Percentiles rank a stretch among this genome's conserved stretches.
Evolutionary conservation across 2,329 filamentous ascomycete genomes (phyloP).

Genomic region (Xylaria hypoxylon): DNA sequence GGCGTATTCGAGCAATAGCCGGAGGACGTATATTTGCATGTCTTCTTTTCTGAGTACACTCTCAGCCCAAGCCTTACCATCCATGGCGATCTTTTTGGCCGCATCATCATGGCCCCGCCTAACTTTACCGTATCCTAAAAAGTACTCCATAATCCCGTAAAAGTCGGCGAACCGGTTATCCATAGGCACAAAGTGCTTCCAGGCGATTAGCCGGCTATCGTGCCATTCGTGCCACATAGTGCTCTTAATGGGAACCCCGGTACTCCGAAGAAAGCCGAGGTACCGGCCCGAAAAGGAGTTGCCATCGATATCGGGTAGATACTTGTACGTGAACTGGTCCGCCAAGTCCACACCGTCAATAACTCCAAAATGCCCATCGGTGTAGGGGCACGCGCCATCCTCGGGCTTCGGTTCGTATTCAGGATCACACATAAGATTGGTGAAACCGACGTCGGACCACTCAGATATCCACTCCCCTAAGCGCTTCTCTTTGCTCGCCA

Average conservation of each 20-base stretch:
- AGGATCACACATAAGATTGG: conserved; percentile 64
- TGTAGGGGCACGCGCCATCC: conserved; percentile 60
- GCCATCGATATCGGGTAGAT: conserved; percentile 81
- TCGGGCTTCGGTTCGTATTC: conserved; percentile 50
- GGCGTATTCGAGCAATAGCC: conserved; percentile 73
- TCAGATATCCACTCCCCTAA: conserved; percentile 62
- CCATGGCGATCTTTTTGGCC: conserved; percentile 72
- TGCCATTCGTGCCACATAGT: conserved; percentile 87
- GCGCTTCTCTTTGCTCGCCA: conserved; percentile 57
- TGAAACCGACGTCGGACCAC: conserved; percentile 65
- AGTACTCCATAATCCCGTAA: conserved; percentile 80
- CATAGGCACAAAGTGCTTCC: conserved; percentile 86
- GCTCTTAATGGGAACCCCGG: conserved; percentile 78
- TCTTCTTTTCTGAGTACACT: conserved; percentile 76
- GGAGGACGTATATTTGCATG: conserved; percentile 77
- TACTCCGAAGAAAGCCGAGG: conserved; percentile 75
- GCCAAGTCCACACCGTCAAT: conserved; percentile 57
- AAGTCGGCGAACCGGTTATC: conserved; percentile 79
- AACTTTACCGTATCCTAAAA: conserved; percentile 68
- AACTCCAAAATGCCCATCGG: conserved; percentile 58
- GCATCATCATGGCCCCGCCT: conserved; percentile 63
- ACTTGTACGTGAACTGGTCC: conserved; percentile 72
- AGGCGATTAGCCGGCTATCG: conserved; percentile 77
- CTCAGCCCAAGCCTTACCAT: conserved; percentile 76
- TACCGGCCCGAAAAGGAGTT: conserved; percentile 77